Evolutionary conservation across 129 eudicot genomes (phyloP).

Genomic region (Deinandra increscens): DNA sequence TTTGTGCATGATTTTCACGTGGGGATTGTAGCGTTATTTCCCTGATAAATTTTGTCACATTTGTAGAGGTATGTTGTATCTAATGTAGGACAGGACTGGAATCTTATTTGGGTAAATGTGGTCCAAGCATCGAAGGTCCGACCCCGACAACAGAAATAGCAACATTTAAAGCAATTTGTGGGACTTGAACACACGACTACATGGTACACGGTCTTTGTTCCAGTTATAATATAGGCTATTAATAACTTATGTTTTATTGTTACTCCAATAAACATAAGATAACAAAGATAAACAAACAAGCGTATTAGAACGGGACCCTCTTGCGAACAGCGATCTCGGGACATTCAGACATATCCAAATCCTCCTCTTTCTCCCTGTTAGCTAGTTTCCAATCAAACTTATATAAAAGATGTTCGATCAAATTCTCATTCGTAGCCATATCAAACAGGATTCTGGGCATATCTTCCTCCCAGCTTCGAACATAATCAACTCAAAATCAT

Average conservation of each 20-base stretch:
- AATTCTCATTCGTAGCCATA: background rate
- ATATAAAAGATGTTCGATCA: slow-evolving; percentile 19
- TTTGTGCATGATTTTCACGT: slow-evolving; percentile 1
- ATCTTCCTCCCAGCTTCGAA: slow-evolving; percentile 35
- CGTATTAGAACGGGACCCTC: background rate
- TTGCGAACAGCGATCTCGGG: background rate
- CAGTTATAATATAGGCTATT: too few species aligned
- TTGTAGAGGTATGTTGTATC: slow-evolving; percentile 12
- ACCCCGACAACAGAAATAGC: too few species aligned
- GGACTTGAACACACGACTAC: too few species aligned
- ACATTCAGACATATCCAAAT: background rate
- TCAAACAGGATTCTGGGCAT: slow-evolving; percentile 30
- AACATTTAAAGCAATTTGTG: too few species aligned
- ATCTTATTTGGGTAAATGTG: background rate
- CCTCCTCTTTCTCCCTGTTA: background rate
- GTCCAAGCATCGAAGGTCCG: too few species aligned
- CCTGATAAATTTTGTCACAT: slow-evolving; percentile 28
- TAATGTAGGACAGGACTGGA: slow-evolving; percentile 10
- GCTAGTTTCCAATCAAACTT: slow-evolving; percentile 4
- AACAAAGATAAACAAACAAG: too few species aligned
- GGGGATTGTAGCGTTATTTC: slow-evolving; percentile 22
- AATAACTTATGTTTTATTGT: too few species aligned
- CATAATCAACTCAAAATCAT: slow-evolving; percentile 30
- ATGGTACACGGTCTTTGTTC: too few species aligned
- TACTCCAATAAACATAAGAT: too few species aligned